Conservation (phyloP, 2,329 filamentous ascomycete species). For the Penicillium sp. region DNA sequence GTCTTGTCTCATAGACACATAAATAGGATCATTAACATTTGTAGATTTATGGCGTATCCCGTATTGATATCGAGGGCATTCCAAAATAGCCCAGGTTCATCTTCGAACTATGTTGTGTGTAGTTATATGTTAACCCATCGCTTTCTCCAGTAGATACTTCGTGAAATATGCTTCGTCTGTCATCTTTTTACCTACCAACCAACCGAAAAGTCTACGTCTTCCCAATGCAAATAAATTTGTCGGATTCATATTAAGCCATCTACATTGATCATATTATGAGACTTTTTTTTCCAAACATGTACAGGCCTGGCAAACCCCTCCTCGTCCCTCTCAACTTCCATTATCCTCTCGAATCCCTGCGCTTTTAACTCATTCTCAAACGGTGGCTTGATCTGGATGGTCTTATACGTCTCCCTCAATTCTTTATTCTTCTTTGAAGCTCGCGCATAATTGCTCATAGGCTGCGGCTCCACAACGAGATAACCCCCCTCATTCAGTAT, state of each 20-base stretch:
- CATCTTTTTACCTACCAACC: background rate
- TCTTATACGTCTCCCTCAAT: slow-evolving; percentile 28
- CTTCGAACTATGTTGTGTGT: no score
- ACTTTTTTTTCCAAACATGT: slow-evolving; percentile 24
- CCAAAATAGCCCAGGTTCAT: no score
- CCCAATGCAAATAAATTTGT: background rate
- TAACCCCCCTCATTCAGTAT: slow-evolving; percentile 28
- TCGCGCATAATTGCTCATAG: slow-evolving; percentile 29
- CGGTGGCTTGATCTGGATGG: slow-evolving; percentile 23
- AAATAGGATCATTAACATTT: no score
- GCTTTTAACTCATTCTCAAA: slow-evolving; percentile 25
- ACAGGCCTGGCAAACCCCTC: slow-evolving; percentile 27
- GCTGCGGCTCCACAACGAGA: slow-evolving; percentile 27
- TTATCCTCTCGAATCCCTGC: slow-evolving; percentile 24
- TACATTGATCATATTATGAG: slow-evolving; percentile 1
- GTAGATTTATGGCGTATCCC: no score
- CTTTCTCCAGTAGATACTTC: no score
- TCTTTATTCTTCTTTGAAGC: slow-evolving; percentile 28
- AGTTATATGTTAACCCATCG: no score
- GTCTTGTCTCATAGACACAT: no score
- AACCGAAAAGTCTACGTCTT: background rate
- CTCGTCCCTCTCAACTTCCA: slow-evolving; percentile 24
- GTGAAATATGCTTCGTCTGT: background rate
- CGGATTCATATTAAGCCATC: background rate
- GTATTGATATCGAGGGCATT: no score